These are phyloP conservation scores for Globisporangium lucens DNA, from an alignment of 352 stramenopile genomes.

Conservation along the genomic window DNA sequence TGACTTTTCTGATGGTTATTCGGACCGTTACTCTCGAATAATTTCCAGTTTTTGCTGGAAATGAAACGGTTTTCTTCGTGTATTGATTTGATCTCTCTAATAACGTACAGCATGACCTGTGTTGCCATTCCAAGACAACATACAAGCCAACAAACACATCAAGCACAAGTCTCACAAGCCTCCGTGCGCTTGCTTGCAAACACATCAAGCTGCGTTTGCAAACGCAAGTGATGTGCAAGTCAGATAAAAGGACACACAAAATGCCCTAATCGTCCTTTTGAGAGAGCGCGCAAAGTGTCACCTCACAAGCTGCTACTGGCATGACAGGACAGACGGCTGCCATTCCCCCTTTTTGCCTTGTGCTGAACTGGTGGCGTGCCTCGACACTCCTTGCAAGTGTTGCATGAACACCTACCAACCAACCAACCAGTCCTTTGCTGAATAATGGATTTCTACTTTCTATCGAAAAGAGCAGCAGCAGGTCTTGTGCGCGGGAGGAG, in stretches of 20 bases:
- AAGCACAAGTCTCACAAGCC: no score
- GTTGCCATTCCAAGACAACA: not conserved
- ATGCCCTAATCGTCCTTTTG: not conserved
- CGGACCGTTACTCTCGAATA: not conserved
- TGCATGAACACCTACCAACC: not conserved
- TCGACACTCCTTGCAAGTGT: not conserved
- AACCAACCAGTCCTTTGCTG: not conserved
- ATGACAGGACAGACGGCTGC: not conserved
- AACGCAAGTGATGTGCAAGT: not conserved
- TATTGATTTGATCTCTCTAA: not conserved
- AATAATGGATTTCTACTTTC: not conserved
- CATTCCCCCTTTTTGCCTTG: not conserved
- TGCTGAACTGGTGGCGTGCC: not conserved
- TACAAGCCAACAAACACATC: no score
- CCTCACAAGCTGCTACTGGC: no score
- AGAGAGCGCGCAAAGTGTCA: not conserved
- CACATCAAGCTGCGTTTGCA: not conserved
- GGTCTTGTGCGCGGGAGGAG: not conserved
- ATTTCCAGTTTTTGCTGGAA: not conserved
- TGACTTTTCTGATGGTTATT: not conserved
- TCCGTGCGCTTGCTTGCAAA: not conserved
- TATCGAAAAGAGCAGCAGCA: not conserved
- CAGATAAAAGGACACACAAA: not conserved
- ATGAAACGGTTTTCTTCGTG: not conserved
- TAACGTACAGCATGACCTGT: not conserved